Base-by-base conservation (phyloP, 768 basidiomycete genomes). In the Agaricus subrufescens region DNA sequence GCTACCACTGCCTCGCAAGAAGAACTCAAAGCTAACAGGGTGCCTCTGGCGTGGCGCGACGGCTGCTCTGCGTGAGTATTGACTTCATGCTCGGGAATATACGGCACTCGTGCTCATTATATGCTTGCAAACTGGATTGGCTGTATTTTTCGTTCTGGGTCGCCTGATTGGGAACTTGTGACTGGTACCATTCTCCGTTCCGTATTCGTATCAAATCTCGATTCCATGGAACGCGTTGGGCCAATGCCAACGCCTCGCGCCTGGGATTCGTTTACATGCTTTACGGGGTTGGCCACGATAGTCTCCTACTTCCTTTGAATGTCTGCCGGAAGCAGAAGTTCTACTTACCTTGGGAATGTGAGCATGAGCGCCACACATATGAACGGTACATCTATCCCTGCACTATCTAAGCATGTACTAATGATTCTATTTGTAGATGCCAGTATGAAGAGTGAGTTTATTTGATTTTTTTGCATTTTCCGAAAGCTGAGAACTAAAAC, bases 311-410 rank as follows among this genome's bases (percentile, higher is more conserved):
- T 50, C 94, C 94, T 23, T 75, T 97, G 57, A 96, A 97, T 67
- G 73, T 85, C 60, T 97, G 94, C 71, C 84, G 94, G 63, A 85
- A 82, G 69, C 77, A 90, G 65, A 83, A 82, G 49, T 73, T 72
- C 50, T 97, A 93, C 69, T 70, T 90, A 64, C 87, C 91, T n/a
- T 97, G 94, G 94, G 86, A 94, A 61, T 96, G 94, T 69, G 89
- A 93, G 68, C 85, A 94, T 61, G 89, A 96, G 74, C 78, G 87
- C 59, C 88, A 92, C 67, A 76, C 77, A 34, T 91, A 96, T 66
- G 92, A 96, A 75, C 85, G 90, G 91, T 89, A 66, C 64, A 85
- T 77, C 39, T 47, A 34, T 38, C 30, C 25, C 11, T 40, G 14
- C 4, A 15, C n/a, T 34, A 1, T 27, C 31, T 29, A 8, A 30